Percentiles rank a stretch among this genome's conserved stretches.
Evolutionary conservation across 176 grass and related monocot genomes (phyloP).

Genomic region (Aegilops longissima): DNA sequence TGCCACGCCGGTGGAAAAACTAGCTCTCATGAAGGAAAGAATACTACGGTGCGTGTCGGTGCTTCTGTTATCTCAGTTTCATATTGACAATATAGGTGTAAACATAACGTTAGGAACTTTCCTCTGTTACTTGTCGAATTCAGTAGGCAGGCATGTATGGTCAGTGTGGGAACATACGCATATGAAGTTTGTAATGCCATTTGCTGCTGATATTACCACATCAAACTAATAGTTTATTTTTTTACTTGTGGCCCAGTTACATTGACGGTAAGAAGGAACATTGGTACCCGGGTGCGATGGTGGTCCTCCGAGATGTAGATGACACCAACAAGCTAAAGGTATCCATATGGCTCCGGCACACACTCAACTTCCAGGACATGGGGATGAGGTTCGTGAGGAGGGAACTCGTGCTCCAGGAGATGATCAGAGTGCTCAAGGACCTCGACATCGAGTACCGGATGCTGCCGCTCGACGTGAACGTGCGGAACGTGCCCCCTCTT

Average conservation of each 20-base stretch:
- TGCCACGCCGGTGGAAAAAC: constrained; percentile 54
- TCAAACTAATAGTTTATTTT: not conserved
- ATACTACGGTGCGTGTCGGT: constrained; percentile 40
- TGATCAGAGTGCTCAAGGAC: constrained; percentile 63
- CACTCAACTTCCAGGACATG: constrained; percentile 66
- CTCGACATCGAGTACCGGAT: constrained; percentile 76
- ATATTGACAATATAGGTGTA: not conserved
- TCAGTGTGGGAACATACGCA: not conserved
- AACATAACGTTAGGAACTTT: not conserved
- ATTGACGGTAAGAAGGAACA: constrained; percentile 56
- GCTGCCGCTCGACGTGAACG: constrained; percentile 66
- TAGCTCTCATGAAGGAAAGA: constrained; percentile 56
- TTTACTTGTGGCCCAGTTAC: constrained; percentile 35
- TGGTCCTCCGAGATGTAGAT: constrained; percentile 51
- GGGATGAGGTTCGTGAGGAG: constrained; percentile 52
- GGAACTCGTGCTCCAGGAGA: constrained; percentile 57
- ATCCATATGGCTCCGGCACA: constrained; percentile 55
- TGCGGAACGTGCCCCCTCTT: constrained; percentile 42
- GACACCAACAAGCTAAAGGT: constrained; percentile 69
- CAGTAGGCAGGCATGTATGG: not conserved
- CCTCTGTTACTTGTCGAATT: not conserved
- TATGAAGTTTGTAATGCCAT: not conserved
- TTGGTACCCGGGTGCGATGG: constrained; percentile 50
- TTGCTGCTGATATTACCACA: not conserved
- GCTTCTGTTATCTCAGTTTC: not conserved